Conservation (phyloP, 2,329 filamentous ascomycete genomes). For the Alternaria incomplexa region DNA sequence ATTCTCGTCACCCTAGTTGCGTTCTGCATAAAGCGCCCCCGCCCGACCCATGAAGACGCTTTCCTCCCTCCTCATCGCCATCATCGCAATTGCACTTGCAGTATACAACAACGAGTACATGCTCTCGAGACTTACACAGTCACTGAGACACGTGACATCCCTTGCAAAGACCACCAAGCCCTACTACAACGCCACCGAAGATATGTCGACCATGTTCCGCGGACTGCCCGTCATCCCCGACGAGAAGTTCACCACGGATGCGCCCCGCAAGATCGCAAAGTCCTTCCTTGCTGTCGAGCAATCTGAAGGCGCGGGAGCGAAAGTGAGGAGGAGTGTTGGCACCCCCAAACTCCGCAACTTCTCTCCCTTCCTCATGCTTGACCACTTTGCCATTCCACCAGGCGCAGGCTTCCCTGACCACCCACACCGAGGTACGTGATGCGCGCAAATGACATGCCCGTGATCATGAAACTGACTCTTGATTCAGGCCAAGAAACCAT, state of each 20-base stretch:
- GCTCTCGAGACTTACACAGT: conserved; percentile 46
- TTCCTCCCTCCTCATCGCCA: conserved; percentile 51
- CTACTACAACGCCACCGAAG: conserved; percentile 32
- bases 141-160: conserved; percentile 38
- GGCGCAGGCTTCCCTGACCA: conserved; percentile 93
- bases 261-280: conserved; percentile 77
- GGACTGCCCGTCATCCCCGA: conserved; percentile 58
- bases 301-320: conserved; percentile 84
- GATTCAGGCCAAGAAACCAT: conserved; percentile 73
- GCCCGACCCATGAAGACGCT: conserved; percentile 46
- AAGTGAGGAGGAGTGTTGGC: conserved; percentile 86
- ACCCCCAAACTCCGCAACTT: conserved; percentile 84
- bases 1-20: conserved; percentile 34
- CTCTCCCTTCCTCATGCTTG: conserved; percentile 93
- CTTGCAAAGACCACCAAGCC: conserved; percentile 21
- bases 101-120: conserved; percentile 51
- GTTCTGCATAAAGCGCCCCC: conserved; percentile 43
- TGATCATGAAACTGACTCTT: neutral
- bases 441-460: no score
- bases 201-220: conserved; percentile 50
- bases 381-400: conserved; percentile 79
- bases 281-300: conserved; percentile 86
- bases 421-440: conserved; percentile 68
- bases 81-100: conserved; percentile 50
- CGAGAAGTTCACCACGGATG: conserved; percentile 45